A percentile compares a stretch with the other conserved stretches of the same genome.
Evolutionary conservation across 2,329 filamentous ascomycete genomes (phyloP).

Genomic region (Alternaria tenuissima): DNA sequence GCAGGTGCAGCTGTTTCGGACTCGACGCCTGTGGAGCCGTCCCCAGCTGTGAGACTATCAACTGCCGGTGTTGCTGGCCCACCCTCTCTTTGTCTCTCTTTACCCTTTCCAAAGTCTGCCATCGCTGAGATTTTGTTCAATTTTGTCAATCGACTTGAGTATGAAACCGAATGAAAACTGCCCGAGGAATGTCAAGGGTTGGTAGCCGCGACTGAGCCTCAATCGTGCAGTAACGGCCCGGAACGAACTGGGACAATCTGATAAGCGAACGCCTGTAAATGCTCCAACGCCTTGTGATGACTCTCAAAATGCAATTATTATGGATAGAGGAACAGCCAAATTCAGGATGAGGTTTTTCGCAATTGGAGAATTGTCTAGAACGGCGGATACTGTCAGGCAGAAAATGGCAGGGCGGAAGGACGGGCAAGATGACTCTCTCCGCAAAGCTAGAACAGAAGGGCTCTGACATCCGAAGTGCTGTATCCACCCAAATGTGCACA

Average conservation of each 20-base stretch:
- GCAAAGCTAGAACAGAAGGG: constrained; percentile 5
- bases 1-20: neutral
- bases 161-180: neutral
- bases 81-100: constrained; percentile 3
- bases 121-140: neutral
- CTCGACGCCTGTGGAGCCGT: neutral
- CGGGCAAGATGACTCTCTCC: neutral
- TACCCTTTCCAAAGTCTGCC: constrained; percentile 6
- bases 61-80: constrained; percentile 1
- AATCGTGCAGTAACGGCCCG: constrained; percentile 8
- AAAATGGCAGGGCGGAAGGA: neutral
- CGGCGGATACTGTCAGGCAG: neutral
- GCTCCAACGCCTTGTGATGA: neutral
- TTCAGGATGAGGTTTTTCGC: no score
- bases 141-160: neutral
- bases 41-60: neutral
- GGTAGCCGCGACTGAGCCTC: constrained; percentile 11
- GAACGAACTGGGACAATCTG: neutral
- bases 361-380: neutral
- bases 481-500: neutral
- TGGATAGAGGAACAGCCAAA: neutral
- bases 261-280: constrained; percentile 9
- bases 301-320: neutral
- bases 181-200: neutral
- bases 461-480: neutral